Conservation (phyloP, 345 rosid species). For the Stellera chamaejasme region DNA sequence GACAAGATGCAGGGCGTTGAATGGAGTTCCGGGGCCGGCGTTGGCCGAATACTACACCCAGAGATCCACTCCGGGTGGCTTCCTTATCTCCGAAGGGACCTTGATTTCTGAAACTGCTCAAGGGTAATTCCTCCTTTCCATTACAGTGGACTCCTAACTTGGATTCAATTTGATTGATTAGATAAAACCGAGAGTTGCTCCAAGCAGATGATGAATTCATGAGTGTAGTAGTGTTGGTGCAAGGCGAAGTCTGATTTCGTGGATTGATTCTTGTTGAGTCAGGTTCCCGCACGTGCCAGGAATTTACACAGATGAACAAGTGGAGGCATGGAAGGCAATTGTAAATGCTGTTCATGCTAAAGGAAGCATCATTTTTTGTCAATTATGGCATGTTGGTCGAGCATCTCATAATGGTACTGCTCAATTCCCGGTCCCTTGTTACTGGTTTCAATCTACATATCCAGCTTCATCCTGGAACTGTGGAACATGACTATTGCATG, state of each 20-base stretch:
- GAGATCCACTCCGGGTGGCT: conserved; percentile 72
- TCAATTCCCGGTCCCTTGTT: background rate
- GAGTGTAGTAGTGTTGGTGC: too few relatives aligned
- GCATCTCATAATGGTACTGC: conserved; percentile 61
- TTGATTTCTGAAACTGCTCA: conserved; percentile 46
- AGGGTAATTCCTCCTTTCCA: conserved; percentile 44
- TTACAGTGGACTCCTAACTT: too few relatives aligned
- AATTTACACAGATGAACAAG: conserved; percentile 72
- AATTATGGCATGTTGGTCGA: conserved; percentile 91
- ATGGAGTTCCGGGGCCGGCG: conserved; percentile 57
- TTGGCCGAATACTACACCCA: conserved; percentile 70
- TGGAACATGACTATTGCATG: background rate
- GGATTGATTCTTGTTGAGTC: conserved; percentile 6
- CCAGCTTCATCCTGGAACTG: too few relatives aligned
- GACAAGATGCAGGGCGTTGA: conserved; percentile 85
- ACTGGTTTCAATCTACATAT: background rate
- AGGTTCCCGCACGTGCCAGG: conserved; percentile 93
- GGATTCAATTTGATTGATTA: too few relatives aligned
- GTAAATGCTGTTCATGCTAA: conserved; percentile 73
- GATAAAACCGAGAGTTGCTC: too few relatives aligned
- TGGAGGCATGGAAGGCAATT: conserved; percentile 73
- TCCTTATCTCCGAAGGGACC: conserved; percentile 85
- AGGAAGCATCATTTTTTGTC: conserved; percentile 78
- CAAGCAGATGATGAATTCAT: too few relatives aligned
- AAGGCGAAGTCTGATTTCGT: conserved; percentile 1